A percentile compares a stretch with the other conserved stretches of the same genome.
Evolutionary conservation across 2,329 filamentous ascomycete species (phyloP).

Genomic region (Verticillium zaregamsianum): DNA sequence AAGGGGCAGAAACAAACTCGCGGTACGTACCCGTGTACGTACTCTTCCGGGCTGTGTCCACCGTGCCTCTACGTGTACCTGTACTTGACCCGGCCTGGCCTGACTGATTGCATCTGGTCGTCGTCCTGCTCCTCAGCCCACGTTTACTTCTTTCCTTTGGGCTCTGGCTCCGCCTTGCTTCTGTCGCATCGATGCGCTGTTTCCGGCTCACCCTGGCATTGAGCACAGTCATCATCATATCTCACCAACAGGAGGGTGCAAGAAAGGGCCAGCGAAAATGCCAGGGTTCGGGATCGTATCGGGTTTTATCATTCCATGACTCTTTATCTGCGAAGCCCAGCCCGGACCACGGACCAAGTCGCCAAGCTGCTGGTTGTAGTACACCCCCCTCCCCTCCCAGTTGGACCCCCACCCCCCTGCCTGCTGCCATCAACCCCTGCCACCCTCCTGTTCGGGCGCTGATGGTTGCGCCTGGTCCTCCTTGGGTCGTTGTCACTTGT

Average conservation of each 20-base stretch:
- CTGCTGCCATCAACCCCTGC: not conserved
- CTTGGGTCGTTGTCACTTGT: not conserved
- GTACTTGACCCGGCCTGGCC: not conserved
- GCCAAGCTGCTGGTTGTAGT: not conserved
- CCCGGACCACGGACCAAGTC: not conserved
- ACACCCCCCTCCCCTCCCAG: not conserved
- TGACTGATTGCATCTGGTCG: not conserved
- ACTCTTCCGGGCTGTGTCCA: not conserved
- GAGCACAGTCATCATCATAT: not conserved
- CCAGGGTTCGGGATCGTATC: not conserved
- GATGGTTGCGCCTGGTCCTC: not conserved
- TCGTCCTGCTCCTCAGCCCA: not conserved
- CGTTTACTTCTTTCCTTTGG: not conserved
- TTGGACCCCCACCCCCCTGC: not conserved
- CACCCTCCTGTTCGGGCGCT: not conserved
- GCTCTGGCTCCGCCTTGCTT: not conserved
- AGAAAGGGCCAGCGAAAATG: not conserved
- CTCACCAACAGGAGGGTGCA: not conserved
- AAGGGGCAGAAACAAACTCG: not conserved
- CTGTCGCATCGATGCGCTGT: not conserved
- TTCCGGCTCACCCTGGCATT: not conserved
- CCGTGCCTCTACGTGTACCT: not conserved
- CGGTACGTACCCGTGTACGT: not conserved
- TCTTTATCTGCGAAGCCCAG: not conserved
- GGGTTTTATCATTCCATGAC: conserved; percentile 1